Evolutionary conservation across 306 rosid genomes (phyloP), one percentile per base, ranked within the genome.

Genomic region (Citrullus colocynthis): DNA sequence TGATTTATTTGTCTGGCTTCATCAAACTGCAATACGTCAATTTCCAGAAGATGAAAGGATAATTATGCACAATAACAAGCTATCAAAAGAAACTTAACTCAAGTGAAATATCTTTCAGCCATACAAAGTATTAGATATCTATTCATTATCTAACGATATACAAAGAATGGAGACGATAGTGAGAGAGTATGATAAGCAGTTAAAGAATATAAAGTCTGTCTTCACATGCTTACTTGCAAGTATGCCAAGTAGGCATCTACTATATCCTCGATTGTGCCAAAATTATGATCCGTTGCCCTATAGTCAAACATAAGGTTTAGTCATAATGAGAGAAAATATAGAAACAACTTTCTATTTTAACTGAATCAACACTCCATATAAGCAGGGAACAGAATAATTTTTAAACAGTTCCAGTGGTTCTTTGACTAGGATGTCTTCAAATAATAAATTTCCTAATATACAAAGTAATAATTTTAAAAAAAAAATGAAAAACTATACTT

Each of bases 201-300:
- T 24, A 74, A 73, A 54, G 39, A 39, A 18, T 20, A 54, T 10
- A 10, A 30, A 51, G 17, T 10, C n/a, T 67, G 17, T 20, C 62
- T 77, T 66, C 73, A 34, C 41, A 83, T 87, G 87, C 96, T 89
- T 88, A 94, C 98, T 88, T 95, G 98, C 85, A 95, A 86, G 87
- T 85, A 88, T 63, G 98, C 97, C 75, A 95, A 82, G 84, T 95
- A 95, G 16, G 97, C 88, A 88, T 95, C 98, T 71, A 95, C 82
- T 28, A 92, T 81, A 86, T 95, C 98, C 82, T 90, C 95, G 44
- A 92, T 87, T 64, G 92, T 76, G 85, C 88, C 80, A 80, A 80
- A 79, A 83, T 85, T 83, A 77, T 83, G 89, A 77, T 82, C 88
- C 51, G 63, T 79, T 51, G 77, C 67, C 85, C 98, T 94, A 80